Percentiles rank a stretch among this genome's conserved stretches.
Conservation (phyloP, 2,329 filamentous ascomycete genomes). For the Penicillium sp. region DNA sequence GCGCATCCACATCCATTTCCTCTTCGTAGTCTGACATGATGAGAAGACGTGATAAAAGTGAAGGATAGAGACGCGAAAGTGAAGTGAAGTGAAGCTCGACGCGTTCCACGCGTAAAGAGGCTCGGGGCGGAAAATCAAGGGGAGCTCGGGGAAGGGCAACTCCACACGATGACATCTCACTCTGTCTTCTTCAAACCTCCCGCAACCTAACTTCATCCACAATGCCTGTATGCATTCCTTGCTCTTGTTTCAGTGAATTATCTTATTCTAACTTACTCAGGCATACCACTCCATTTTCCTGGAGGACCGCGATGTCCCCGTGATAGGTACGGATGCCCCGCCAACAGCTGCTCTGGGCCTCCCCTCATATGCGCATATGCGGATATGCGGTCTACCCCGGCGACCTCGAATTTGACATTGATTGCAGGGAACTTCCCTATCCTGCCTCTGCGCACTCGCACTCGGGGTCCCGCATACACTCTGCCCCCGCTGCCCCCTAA, state of each 20-base stretch:
- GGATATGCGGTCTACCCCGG: neutral
- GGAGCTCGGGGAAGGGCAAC: constrained; percentile 16
- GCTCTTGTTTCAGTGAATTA: neutral
- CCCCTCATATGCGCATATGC: neutral
- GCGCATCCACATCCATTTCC: constrained; percentile 65
- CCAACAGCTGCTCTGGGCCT: constrained; percentile 8
- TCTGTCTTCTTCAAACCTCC: constrained; percentile 5
- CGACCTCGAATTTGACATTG: constrained; percentile 11
- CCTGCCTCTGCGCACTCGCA: constrained; percentile 88
- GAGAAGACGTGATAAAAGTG: neutral
- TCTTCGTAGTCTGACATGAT: constrained; percentile 57
- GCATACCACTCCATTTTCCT: constrained; percentile 98
- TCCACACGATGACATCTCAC: constrained; percentile 30
- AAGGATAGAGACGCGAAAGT: constrained; percentile 7
- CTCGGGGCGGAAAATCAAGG: constrained; percentile 39
- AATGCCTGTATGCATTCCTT: constrained; percentile 44
- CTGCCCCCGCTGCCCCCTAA: constrained; percentile 63
- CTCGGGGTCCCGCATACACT: constrained; percentile 88
- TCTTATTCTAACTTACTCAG: constrained; percentile 43
- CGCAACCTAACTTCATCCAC: constrained; percentile 21
- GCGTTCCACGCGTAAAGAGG: constrained; percentile 43
- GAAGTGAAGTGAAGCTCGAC: constrained; percentile 19
- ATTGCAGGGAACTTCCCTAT: constrained; percentile 80
- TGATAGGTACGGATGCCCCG: constrained; percentile 51
- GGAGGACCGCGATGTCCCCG: constrained; percentile 66